Conservation (phyloP, 139 green algal species). For the Eudorina sp. region DNA sequence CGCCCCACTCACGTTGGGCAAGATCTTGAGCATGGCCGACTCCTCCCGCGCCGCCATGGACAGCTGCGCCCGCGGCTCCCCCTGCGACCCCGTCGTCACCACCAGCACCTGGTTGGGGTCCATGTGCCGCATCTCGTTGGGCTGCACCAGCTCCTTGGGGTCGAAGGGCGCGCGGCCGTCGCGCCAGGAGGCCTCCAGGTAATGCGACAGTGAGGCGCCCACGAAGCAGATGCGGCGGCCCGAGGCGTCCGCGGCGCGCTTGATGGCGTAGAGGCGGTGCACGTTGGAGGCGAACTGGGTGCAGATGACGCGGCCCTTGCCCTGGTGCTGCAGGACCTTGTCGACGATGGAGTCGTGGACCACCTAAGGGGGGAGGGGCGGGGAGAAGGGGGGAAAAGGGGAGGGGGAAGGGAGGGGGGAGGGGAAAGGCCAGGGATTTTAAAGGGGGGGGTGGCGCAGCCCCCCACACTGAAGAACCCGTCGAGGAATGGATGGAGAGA, state of each 20-base stretch:
- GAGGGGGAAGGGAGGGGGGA: too few species aligned
- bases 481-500: too few species aligned
- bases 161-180: constrained; percentile 70
- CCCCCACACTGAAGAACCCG: too few species aligned
- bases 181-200: constrained; percentile 92
- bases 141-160: constrained; percentile 80
- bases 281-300: constrained; percentile 98
- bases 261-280: constrained; percentile 81
- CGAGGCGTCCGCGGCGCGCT: constrained; percentile 93
- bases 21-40: constrained; percentile 86
- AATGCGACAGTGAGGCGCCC: constrained; percentile 91
- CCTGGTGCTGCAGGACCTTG: constrained; percentile 76
- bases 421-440: too few species aligned
- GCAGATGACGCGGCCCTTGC: constrained; percentile 90
- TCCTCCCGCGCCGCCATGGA: constrained; percentile 84
- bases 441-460: too few species aligned
- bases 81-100: constrained; percentile 84
- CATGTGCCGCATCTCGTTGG: constrained; percentile 77
- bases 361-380: neutral
- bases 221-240: constrained; percentile 93
- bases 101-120: constrained; percentile 86
- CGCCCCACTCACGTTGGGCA: constrained; percentile 58
- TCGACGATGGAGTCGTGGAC: constrained; percentile 85
- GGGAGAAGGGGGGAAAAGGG: neutral
- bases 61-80: constrained; percentile 90